Evolutionary conservation across 305 asterid genomes (phyloP).

Genomic region (Coffea humblotiana): DNA sequence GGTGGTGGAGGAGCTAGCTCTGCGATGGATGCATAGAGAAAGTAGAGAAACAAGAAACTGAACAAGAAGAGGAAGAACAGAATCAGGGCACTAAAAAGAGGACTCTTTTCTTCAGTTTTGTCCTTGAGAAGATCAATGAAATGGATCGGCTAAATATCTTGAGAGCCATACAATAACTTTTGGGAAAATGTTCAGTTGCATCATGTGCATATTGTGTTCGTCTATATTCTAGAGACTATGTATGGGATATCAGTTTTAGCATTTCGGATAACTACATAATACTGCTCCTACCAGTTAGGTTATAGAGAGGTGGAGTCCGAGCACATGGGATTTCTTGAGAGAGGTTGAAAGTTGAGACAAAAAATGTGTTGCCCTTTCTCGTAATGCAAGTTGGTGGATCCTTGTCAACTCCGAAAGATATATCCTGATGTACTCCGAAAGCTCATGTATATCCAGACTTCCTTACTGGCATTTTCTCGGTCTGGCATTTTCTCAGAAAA

Average conservation of each 20-base stretch:
- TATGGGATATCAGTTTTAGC: background rate
- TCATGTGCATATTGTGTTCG: background rate
- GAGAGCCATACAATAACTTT: conserved; percentile 33
- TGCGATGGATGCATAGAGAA: conserved; percentile 32
- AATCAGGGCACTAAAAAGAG: conserved; percentile 30
- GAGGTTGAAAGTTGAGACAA: background rate
- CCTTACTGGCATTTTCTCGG: too few species aligned
- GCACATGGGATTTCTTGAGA: background rate
- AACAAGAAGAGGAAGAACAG: conserved; percentile 26
- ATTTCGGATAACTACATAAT: too few species aligned
- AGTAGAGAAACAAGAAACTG: conserved; percentile 32
- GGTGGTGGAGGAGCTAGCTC: conserved; percentile 5
- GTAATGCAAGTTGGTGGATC: background rate
- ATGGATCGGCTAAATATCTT: conserved; percentile 28
- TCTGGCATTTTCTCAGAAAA: too few species aligned
- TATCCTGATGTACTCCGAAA: too few species aligned
- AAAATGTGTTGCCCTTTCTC: background rate
- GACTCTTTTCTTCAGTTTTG: conserved; percentile 24
- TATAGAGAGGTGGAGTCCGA: background rate
- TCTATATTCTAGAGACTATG: background rate
- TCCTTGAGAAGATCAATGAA: conserved; percentile 23
- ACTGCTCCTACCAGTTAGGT: too few species aligned
- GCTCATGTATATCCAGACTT: too few species aligned
- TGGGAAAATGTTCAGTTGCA: background rate
- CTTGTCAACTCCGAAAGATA: background rate